A percentile compares a stretch with the other conserved stretches of the same genome.
Evolutionary conservation across 2,329 filamentous ascomycete species (phyloP).

Genomic region (Escovopsis sp.): DNA sequence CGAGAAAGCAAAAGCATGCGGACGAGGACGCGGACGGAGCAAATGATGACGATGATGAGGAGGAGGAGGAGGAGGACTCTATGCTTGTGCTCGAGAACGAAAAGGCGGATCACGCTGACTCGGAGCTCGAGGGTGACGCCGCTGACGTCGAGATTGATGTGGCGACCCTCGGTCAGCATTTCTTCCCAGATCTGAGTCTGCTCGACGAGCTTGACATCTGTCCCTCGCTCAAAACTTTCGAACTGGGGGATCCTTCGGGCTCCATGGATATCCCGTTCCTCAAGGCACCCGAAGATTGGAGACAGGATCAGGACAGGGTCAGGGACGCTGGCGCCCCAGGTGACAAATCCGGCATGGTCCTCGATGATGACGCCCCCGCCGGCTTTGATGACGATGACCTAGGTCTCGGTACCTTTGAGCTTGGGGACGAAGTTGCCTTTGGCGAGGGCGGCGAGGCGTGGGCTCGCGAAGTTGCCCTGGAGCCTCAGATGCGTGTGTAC

Average conservation of each 20-base stretch:
- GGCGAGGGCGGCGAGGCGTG: slow-evolving; percentile 93
- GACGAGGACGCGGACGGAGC: slow-evolving; percentile 26
- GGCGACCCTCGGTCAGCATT: slow-evolving; percentile 55
- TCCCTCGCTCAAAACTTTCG: slow-evolving; percentile 85
- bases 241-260: slow-evolving; percentile 72
- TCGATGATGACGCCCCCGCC: slow-evolving; percentile 72
- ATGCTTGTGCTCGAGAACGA: slow-evolving; percentile 24
- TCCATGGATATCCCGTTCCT: slow-evolving; percentile 85
- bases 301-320: slow-evolving; percentile 51
- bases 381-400: slow-evolving; percentile 63
- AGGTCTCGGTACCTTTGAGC: slow-evolving; percentile 55
- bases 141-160: slow-evolving; percentile 60
- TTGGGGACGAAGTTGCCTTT: slow-evolving; percentile 64
- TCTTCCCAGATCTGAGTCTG: slow-evolving; percentile 66
- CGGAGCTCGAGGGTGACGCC: slow-evolving; percentile 19
- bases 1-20: slow-evolving; percentile 22
- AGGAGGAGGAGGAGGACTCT: slow-evolving; percentile 14
- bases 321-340: slow-evolving; percentile 37
- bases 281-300: slow-evolving; percentile 77
- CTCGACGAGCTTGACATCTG: slow-evolving; percentile 86
- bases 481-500: slow-evolving; percentile 74
- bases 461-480: slow-evolving; percentile 77
- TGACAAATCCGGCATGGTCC: slow-evolving; percentile 65
- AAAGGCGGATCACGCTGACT: slow-evolving; percentile 29
- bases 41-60: slow-evolving; percentile 8